A percentile compares a stretch with the other conserved stretches of the same genome.
Evolutionary conservation across 1,284 basidiomycete species (phyloP).

Genomic region (Trametes pubescens): DNA sequence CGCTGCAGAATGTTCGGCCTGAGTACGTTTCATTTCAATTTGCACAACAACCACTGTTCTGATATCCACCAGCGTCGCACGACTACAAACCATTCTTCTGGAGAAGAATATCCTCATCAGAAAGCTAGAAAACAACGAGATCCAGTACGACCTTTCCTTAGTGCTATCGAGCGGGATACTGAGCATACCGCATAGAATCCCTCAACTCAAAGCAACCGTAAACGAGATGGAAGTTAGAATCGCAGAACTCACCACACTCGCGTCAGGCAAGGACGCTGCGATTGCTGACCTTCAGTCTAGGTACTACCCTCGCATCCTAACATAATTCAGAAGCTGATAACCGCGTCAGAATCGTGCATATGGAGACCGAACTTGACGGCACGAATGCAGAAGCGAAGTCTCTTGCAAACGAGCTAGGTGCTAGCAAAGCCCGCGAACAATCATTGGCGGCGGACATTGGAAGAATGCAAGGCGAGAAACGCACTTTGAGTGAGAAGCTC

Average conservation of each 20-base stretch:
- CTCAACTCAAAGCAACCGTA: background rate
- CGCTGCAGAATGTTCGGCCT: background rate
- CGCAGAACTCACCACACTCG: constrained; percentile 11
- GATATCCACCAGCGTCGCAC: constrained; percentile 23
- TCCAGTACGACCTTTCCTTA: constrained; percentile 26
- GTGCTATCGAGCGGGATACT: background rate
- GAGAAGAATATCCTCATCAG: constrained; percentile 34
- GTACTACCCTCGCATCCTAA: background rate
- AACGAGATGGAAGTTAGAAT: constrained; percentile 14
- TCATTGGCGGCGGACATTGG: constrained; percentile 21
- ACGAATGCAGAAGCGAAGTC: constrained; percentile 34
- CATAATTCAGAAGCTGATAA: background rate
- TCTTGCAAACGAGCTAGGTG: constrained; percentile 42
- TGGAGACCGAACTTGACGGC: constrained; percentile 34
- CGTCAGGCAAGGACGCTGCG: constrained; percentile 15
- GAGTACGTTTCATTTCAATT: background rate
- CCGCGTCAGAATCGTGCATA: constrained; percentile 33
- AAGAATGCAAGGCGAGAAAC: constrained; percentile 24
- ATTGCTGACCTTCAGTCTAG: constrained; percentile 15
- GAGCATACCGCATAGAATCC: constrained; percentile 13
- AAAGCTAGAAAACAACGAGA: constrained; percentile 21
- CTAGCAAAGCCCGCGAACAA: constrained; percentile 36
- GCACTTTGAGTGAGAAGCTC: constrained; percentile 23
- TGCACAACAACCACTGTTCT: background rate
- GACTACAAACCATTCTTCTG: constrained; percentile 23